Evolutionary conservation across 2,329 filamentous ascomycete genomes (phyloP).

Genomic region (Fonsecaea pugnacius): DNA sequence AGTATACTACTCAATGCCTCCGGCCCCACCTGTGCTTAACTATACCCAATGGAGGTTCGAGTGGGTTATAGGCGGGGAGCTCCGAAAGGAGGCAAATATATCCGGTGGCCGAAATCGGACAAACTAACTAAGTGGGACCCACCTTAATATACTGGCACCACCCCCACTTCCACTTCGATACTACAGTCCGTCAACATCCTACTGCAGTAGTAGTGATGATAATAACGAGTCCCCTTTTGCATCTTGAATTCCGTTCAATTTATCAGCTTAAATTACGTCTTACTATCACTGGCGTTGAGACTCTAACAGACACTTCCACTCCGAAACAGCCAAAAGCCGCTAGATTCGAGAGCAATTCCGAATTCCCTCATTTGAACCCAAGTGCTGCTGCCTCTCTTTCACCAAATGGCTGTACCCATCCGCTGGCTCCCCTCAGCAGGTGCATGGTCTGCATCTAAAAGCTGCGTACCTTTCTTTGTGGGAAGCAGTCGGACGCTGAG

Average conservation of each 20-base stretch:
- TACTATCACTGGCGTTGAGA: too few relatives aligned
- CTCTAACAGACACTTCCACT: too few relatives aligned
- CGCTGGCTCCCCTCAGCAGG: not conserved
- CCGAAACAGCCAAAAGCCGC: not conserved
- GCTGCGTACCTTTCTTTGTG: not conserved
- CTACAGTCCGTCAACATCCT: too few relatives aligned
- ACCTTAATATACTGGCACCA: too few relatives aligned
- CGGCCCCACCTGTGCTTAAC: not conserved
- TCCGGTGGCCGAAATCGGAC: too few relatives aligned
- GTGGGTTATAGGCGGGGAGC: not conserved
- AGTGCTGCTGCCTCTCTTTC: not conserved
- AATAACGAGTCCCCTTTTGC: too few relatives aligned
- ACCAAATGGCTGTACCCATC: not conserved
- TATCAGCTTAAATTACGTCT: too few relatives aligned
- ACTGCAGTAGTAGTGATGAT: too few relatives aligned
- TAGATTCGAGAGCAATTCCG: not conserved
- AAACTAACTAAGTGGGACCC: too few relatives aligned
- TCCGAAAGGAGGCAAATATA: not conserved
- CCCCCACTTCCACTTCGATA: too few relatives aligned
- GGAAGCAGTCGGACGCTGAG: not conserved
- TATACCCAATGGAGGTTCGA: not conserved
- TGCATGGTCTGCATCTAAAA: not conserved
- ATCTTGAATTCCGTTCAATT: too few relatives aligned
- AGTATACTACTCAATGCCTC: too few relatives aligned
- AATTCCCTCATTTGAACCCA: not conserved